Evolutionary conservation across 306 rosid genomes (phyloP), one percentile per base, ranked within the genome.

Genomic region (Astragalus glycyphyllos): DNA sequence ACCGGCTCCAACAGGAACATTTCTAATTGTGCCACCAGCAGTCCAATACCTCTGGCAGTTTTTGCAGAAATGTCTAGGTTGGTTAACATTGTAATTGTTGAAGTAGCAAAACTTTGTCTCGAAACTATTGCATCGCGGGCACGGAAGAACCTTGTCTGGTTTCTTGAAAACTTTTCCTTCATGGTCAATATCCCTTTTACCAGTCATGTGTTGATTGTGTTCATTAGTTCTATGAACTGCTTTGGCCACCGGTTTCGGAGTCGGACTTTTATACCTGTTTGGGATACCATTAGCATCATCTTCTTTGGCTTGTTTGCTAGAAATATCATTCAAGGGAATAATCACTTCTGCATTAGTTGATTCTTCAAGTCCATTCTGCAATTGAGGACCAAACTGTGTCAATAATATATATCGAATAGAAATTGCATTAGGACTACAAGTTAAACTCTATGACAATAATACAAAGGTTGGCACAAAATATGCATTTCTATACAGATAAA

Each of bases 41-140:
- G 92, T 85, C 92, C 92, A 87, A 80, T 87, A 85, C 78, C 91
- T 76, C 20, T 86, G 91, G 80, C 91, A 86, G 8, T 79, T 86
- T 75, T 79, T 84, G 80, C 91, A 87, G 70, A 84, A 87, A 76
- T 87, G 82, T 50, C 92, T 78, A 3, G 92, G 92, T 76, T 87
- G 92, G 54, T 82, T 84, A 16, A 84, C 92, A 69, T 83, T 84
- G 59, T 84, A 87, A 67, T 87, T 87, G 53, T 87, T 87, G 81
- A 87, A 87, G 65, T 84, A 86, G 80, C 91, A 86, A 71, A 86
- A 86, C 78, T 86, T 86, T 34, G 88, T 86, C 68, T 82, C 86
- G 65, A 58, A 61, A 77, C 92, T 87, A 67, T 87, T 68, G 77
- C 89, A 86, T 7, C 87, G 89, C 64, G 96, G 88, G 65, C 89